Conservation (phyloP, 2,329 filamentous ascomycete species). For the Exophiala sp. region DNA sequence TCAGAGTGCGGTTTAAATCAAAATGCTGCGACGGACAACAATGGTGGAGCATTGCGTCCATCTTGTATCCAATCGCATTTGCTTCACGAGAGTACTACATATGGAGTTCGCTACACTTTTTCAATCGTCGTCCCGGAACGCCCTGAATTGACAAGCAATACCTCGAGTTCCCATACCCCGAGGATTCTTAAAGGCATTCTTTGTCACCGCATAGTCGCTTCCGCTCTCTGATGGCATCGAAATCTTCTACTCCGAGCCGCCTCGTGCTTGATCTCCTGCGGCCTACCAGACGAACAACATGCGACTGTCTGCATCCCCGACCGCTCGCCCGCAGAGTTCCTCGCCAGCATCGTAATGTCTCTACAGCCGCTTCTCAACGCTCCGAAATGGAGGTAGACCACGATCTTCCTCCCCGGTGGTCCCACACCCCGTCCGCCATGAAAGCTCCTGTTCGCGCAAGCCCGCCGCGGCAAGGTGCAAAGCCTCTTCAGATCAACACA, state of each 20-base stretch:
- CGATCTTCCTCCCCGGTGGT: constrained; percentile 55
- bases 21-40: too few relatives aligned
- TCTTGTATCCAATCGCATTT: too few relatives aligned
- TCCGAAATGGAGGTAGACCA: constrained; percentile 24
- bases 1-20: too few relatives aligned
- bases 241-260: constrained; percentile 10
- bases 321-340: constrained; percentile 10
- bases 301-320: constrained; percentile 20
- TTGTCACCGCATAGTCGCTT: not conserved
- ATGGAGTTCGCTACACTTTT: not conserved
- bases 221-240: constrained; percentile 14
- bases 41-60: too few relatives aligned
- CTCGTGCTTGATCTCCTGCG: constrained; percentile 20
- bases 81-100: not conserved
- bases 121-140: not conserved
- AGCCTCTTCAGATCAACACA: constrained; percentile 61
- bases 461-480: constrained; percentile 34
- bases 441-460: constrained; percentile 55
- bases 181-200: not conserved
- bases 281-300: constrained; percentile 13
- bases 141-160: not conserved
- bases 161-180: not conserved
- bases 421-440: constrained; percentile 62
- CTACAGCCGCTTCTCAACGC: constrained; percentile 15
- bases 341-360: constrained; percentile 22